Evolutionary conservation across 768 basidiomycete genomes (phyloP).

Genomic region (Trametes elegans): DNA sequence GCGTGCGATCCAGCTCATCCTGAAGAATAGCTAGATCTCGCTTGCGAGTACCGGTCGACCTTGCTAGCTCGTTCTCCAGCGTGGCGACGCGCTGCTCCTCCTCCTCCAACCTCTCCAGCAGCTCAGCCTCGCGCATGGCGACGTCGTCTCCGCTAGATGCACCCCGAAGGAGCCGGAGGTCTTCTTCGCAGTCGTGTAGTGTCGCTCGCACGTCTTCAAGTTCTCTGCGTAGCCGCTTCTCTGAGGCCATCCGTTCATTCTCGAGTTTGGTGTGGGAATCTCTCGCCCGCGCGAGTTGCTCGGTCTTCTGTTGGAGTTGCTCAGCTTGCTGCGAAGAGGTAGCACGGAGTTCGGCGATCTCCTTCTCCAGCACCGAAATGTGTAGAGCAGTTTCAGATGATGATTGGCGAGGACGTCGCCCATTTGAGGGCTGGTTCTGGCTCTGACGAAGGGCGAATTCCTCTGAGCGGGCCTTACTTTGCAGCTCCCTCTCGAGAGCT

Average conservation of each 20-base stretch:
- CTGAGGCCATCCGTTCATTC: constrained; percentile 58
- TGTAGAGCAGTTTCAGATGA: constrained; percentile 56
- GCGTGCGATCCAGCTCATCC: constrained; percentile 38
- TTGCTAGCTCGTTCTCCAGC: constrained; percentile 48
- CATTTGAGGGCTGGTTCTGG: constrained; percentile 8
- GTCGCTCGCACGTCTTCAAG: constrained; percentile 41
- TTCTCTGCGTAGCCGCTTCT: constrained; percentile 44
- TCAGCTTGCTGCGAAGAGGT: constrained; percentile 43
- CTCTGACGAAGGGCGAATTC: constrained; percentile 16
- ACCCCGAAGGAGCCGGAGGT: constrained; percentile 45
- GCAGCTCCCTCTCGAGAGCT: constrained; percentile 45
- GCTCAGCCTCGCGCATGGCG: constrained; percentile 54
- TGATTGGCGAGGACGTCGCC: constrained; percentile 46
- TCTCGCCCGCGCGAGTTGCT: constrained; percentile 46
- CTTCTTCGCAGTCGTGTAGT: constrained; percentile 59
- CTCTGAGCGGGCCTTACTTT: constrained; percentile 16
- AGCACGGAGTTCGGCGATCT: constrained; percentile 47
- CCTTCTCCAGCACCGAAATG: constrained; percentile 51
- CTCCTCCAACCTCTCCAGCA: constrained; percentile 67
- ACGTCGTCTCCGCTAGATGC: constrained; percentile 36
- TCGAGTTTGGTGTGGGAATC: constrained; percentile 48
- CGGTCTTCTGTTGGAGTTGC: constrained; percentile 40
- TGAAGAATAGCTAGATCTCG: constrained; percentile 25
- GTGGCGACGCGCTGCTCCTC: constrained; percentile 65
- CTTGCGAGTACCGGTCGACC: constrained; percentile 33